Conservation (phyloP, 495 filamentous ascomycete genomes). For the Barbatosphaeria neglecta region DNA sequence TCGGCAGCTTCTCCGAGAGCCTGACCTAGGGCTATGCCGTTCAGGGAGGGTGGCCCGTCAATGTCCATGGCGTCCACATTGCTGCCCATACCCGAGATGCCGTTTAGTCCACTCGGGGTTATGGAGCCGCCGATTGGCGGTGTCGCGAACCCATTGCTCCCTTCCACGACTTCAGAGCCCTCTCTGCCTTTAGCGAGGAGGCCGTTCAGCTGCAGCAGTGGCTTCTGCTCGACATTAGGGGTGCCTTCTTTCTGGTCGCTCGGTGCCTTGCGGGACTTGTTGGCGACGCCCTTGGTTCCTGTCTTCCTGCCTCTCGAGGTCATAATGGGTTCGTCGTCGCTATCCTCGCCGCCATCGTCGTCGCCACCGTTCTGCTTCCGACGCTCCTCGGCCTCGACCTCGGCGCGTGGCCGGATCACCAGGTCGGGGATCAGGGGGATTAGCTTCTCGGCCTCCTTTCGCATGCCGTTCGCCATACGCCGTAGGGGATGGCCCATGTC, state of each 20-base stretch:
- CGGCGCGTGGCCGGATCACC: slow-evolving; percentile 74
- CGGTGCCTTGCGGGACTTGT: slow-evolving; percentile 69
- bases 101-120: slow-evolving; percentile 66
- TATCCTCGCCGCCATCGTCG: slow-evolving; percentile 76
- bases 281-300: slow-evolving; percentile 54
- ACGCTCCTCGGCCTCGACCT: slow-evolving; percentile 93
- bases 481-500: slow-evolving; percentile 77
- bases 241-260: slow-evolving; percentile 71
- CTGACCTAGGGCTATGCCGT: slow-evolving; percentile 44
- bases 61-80: slow-evolving; percentile 75
- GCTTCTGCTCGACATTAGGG: slow-evolving; percentile 54
- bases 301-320: slow-evolving; percentile 88
- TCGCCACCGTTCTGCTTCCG: slow-evolving; percentile 64
- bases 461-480: slow-evolving; percentile 91
- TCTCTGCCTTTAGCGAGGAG: slow-evolving; percentile 35
- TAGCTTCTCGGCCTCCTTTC: slow-evolving; percentile 90
- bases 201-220: slow-evolving; percentile 40
- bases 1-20: slow-evolving; percentile 41
- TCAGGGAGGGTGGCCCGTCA: slow-evolving; percentile 57
- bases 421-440: slow-evolving; percentile 93
- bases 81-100: slow-evolving; percentile 48
- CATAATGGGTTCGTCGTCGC: slow-evolving; percentile 97
- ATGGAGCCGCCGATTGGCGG: slow-evolving; percentile 66
- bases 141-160: slow-evolving; percentile 76
- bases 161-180: slow-evolving; percentile 41